phyloP scores from a whole-genome alignment of 129 eudicot genomes.

The Ambrosia trifida region DNA sequence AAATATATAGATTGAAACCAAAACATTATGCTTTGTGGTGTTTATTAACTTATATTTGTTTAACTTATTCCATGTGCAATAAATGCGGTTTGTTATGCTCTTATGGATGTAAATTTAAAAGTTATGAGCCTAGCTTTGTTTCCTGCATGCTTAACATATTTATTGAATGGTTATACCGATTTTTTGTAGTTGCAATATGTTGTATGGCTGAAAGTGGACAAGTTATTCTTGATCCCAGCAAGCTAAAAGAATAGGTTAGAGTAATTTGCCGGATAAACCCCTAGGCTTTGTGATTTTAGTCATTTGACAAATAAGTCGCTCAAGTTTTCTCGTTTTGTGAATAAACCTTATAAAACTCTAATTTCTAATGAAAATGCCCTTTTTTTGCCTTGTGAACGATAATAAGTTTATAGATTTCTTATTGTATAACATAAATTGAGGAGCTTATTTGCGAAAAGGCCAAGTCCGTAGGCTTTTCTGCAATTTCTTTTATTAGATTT shows the following conservation, averaged over 20 bases:
- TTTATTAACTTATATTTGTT: constrained; percentile 48
- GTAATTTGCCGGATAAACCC: too few species aligned
- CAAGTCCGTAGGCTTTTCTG: too few species aligned
- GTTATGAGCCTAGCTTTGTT: not conserved
- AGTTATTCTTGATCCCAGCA: too few species aligned
- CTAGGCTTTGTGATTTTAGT: too few species aligned
- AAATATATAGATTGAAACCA: too few species aligned
- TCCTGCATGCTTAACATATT: not conserved
- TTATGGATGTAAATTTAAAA: constrained; percentile 52
- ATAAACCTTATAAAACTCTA: not conserved
- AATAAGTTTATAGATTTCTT: not conserved
- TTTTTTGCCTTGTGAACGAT: not conserved
- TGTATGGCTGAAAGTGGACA: too few species aligned
- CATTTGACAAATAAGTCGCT: too few species aligned
- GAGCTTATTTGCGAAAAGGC: too few species aligned
- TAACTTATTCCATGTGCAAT: constrained; percentile 95
- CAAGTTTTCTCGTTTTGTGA: too few species aligned
- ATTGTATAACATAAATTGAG: not conserved
- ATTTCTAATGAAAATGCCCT: not conserved
- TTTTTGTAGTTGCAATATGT: not conserved
- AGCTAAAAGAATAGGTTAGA: too few species aligned
- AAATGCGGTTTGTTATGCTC: constrained; percentile 88
- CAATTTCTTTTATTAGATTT: too few species aligned
- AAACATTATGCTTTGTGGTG: too few species aligned
- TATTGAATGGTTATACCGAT: not conserved